Conservation (phyloP, 331 rosid genomes). For the Erythrophleum ivorense region DNA sequence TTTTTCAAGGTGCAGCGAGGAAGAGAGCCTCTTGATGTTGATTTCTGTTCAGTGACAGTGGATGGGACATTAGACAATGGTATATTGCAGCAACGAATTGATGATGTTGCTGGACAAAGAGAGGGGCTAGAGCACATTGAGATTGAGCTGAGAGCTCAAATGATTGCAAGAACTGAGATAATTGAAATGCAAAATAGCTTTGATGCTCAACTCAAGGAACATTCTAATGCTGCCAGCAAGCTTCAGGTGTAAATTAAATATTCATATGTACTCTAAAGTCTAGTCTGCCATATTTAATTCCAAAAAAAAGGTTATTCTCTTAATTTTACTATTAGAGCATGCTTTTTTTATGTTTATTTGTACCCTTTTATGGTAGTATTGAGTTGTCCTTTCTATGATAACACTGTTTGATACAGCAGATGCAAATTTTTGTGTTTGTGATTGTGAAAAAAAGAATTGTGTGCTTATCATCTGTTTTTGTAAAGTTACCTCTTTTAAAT, state of each 20-base stretch:
- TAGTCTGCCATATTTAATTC: background rate
- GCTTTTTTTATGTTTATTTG: slow-evolving; percentile 3
- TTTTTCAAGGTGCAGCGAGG: slow-evolving; percentile 94
- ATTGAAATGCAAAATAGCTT: slow-evolving; percentile 67
- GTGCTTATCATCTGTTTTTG: background rate
- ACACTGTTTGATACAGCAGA: slow-evolving; percentile 10
- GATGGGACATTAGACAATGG: slow-evolving; percentile 73
- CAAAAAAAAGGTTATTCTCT: background rate
- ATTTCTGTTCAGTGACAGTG: slow-evolving; percentile 78
- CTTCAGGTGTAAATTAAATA: slow-evolving; percentile 64
- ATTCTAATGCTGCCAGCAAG: slow-evolving; percentile 62
- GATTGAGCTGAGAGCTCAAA: slow-evolving; percentile 81
- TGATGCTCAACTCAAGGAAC: slow-evolving; percentile 84
- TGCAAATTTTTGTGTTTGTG: background rate
- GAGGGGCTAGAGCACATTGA: slow-evolving; percentile 75
- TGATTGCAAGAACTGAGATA: slow-evolving; percentile 84
- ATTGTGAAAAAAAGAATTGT: slow-evolving; percentile 20
- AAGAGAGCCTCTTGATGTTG: slow-evolving; percentile 90
- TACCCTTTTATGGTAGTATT: background rate
- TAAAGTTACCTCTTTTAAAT: slow-evolving; percentile 19
- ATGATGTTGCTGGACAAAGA: slow-evolving; percentile 74
- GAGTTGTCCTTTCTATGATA: slow-evolving; percentile 27
- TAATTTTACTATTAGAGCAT: slow-evolving; percentile 1
- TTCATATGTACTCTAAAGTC: background rate
- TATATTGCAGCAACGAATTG: slow-evolving; percentile 72